phyloP scores from a whole-genome alignment of 345 rosid genomes.

The Brassica cretica region DNA sequence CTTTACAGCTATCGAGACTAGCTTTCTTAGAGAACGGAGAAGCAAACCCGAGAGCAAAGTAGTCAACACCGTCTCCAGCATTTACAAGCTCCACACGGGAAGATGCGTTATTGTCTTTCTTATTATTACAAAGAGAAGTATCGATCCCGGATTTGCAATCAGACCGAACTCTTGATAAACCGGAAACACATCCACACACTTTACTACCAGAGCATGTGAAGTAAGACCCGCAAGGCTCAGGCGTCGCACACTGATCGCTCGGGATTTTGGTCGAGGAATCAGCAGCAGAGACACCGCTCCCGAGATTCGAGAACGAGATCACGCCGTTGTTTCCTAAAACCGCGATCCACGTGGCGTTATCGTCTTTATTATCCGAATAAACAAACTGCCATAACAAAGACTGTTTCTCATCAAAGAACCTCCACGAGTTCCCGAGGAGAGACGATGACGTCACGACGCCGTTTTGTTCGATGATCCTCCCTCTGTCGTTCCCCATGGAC shows the following conservation, averaged over 20 bases:
- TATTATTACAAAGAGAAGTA: constrained; percentile 52
- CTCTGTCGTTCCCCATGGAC: constrained; percentile 60
- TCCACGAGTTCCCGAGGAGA: constrained; percentile 73
- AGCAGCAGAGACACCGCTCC: constrained; percentile 19
- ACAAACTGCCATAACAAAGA: constrained; percentile 58
- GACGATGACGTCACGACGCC: constrained; percentile 52
- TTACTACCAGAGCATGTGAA: constrained; percentile 52
- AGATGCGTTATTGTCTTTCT: constrained; percentile 18
- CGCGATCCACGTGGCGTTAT: constrained; percentile 70
- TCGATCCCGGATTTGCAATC: constrained; percentile 58
- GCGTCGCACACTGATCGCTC: constrained; percentile 58
- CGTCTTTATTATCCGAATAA: constrained; percentile 40
- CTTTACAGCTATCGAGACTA: constrained; percentile 62
- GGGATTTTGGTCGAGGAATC: constrained; percentile 62
- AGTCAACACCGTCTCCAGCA: constrained; percentile 56
- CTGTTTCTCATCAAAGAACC: constrained; percentile 58
- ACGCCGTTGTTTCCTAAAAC: constrained; percentile 66
- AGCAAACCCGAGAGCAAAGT: constrained; percentile 63
- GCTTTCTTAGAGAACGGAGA: constrained; percentile 53
- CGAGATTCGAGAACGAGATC: constrained; percentile 60
- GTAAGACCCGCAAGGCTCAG: constrained; percentile 69
- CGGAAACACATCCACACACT: constrained; percentile 65
- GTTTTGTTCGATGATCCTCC: constrained; percentile 45
- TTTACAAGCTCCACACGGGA: constrained; percentile 50
- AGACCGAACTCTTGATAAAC: constrained; percentile 35